Evolutionary conservation across 2,329 filamentous ascomycete genomes (phyloP).

Genomic region (Trichothecium sympodiale): DNA sequence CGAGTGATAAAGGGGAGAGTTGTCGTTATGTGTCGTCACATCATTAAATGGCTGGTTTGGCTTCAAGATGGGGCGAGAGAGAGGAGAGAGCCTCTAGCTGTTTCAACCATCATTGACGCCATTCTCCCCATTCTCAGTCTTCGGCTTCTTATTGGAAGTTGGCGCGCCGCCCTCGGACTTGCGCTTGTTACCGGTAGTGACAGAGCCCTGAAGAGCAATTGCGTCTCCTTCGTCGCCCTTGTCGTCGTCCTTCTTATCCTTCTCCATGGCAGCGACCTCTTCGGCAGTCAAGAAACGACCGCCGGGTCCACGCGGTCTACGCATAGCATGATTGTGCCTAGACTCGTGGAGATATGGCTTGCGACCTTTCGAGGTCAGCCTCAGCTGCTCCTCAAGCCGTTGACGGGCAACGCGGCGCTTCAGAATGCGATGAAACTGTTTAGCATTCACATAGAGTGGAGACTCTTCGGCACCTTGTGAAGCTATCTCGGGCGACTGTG

Average conservation of each 20-base stretch:
- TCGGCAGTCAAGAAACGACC: slow-evolving; percentile 94
- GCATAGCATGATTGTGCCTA: slow-evolving; percentile 96
- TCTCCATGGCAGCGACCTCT: slow-evolving; percentile 84
- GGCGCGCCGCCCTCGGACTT: slow-evolving; percentile 42
- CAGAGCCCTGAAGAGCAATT: slow-evolving; percentile 2
- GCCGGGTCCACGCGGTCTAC: slow-evolving; percentile 82
- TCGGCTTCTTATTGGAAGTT: slow-evolving; percentile 45
- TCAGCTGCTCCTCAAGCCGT: slow-evolving; percentile 82
- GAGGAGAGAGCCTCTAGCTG: slow-evolving; percentile 3
- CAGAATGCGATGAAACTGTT: slow-evolving; percentile 94
- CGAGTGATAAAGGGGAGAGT: slow-evolving; percentile 16
- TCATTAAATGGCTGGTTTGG: neutral
- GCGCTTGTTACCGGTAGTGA: slow-evolving; percentile 41
- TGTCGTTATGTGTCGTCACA: too few relatives aligned
- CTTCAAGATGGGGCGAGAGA: neutral
- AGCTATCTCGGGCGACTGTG: slow-evolving; percentile 71
- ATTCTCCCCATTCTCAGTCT: slow-evolving; percentile 33
- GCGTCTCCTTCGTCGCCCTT: slow-evolving; percentile 19
- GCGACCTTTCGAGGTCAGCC: slow-evolving; percentile 85
- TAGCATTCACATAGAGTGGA: slow-evolving; percentile 94
- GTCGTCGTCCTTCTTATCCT: slow-evolving; percentile 22
- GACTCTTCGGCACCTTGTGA: slow-evolving; percentile 71
- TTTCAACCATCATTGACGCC: slow-evolving; percentile 31
- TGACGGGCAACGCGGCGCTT: slow-evolving; percentile 90
- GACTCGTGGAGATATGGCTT: slow-evolving; percentile 98